These are phyloP conservation scores for Letharia lupina DNA, from an alignment of 495 filamentous ascomycete genomes.

Conservation along the genomic window DNA sequence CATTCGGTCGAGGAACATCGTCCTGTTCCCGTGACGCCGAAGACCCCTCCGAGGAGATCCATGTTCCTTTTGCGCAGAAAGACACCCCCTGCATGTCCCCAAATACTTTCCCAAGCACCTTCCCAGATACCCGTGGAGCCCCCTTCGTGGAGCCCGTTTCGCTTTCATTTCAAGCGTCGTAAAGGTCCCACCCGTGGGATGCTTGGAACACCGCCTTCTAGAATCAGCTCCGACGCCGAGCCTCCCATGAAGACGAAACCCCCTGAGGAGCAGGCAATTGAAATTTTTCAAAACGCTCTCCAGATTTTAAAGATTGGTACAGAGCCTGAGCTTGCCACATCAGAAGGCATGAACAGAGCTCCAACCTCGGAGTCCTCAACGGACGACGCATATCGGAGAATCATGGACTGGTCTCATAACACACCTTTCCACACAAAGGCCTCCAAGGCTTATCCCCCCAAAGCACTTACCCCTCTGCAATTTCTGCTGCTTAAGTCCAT, in stretches of 20 bases:
- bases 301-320: background rate
- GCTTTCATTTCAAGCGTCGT: background rate
- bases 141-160: background rate
- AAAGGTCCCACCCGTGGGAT: background rate
- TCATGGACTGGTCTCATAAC: slow-evolving; percentile 6
- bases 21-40: background rate
- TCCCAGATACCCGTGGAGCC: background rate
- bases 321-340: background rate
- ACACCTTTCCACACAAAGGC: background rate
- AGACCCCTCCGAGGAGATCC: background rate
- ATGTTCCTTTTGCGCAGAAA: background rate
- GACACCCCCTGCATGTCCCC: background rate
- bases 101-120: background rate
- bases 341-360: background rate
- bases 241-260: background rate
- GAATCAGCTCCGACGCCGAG: background rate
- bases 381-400: slow-evolving; percentile 1
- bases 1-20: background rate
- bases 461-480: background rate
- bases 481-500: background rate
- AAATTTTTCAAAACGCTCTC: background rate
- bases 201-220: background rate
- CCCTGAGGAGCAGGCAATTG: background rate
- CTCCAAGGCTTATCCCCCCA: slow-evolving; percentile 3
- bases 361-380: background rate